Base-by-base conservation (phyloP, 176 grass and related monocot species). In the Rhynchospora breviuscula region DNA sequence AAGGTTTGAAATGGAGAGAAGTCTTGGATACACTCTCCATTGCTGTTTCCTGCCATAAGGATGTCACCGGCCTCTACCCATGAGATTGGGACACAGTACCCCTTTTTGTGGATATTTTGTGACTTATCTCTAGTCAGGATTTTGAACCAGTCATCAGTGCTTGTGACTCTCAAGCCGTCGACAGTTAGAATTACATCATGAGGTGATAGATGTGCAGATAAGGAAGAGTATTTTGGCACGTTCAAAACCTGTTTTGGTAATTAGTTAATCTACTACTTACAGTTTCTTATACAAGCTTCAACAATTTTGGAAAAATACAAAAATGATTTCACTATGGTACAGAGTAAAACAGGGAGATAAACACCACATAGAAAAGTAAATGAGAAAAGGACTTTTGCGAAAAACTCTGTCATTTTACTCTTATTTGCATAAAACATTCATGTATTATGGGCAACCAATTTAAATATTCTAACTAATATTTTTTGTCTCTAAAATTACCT, bases 181-280 rank as follows among this genome's bases (percentile, higher is more conserved):
- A 95, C 83, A 63, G 91, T 87, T n/a, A 88, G 58, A 61, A 98
- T 91, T 87, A 95, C 83, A 91, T 93, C 91, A 85, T 93, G 77
- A 62, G 86, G 59, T 59, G 92, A 91, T 79, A 98, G 84, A 71
- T 88, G 88, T 54, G 78, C 83, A 86, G 88, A 85, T 46, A 98
- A 85, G 82, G 90, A 85, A 87, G 93, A 93, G 82, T 68, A 59
- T 87, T 90, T 66, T 60, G 91, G 80, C 51, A 93, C 79, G n/a
- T 66, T 59, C 78, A 83, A 83, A 58, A 98, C 93, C 96, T 98
- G 88, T 86, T 85, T 58, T 79, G 45, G 81, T 67, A 78, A 49
- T 76, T 51, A 67, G 69, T 82, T 48, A 82, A 82, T 81, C 21
- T 63, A 80, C 56, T 66, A 18, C 25, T 66, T 82, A 82, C 46